phyloP scores from a whole-genome alignment of 345 rosid genomes.

The Citrus trifoliata region DNA sequence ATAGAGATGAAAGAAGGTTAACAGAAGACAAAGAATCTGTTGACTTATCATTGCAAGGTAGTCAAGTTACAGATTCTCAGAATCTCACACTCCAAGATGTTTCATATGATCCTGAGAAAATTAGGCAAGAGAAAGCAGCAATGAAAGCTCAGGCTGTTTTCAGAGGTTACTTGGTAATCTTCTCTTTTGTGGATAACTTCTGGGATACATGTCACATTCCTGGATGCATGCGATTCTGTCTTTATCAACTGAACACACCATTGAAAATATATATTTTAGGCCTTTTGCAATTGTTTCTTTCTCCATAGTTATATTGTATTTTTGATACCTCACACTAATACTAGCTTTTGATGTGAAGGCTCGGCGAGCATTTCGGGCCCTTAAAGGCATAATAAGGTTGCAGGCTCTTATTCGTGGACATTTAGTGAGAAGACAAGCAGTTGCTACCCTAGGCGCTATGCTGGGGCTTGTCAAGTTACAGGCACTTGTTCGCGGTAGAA shows the following conservation, averaged over 20 bases:
- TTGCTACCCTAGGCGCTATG: slow-evolving; percentile 67
- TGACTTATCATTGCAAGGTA: slow-evolving; percentile 32
- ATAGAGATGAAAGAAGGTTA: slow-evolving; percentile 36
- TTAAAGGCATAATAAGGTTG: slow-evolving; percentile 95
- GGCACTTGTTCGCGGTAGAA: slow-evolving; percentile 66
- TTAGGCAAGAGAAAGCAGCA: slow-evolving; percentile 64
- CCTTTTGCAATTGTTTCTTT: neutral
- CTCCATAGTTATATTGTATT: neutral
- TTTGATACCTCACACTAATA: slow-evolving; percentile 23
- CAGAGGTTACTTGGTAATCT: slow-evolving; percentile 87
- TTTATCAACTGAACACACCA: neutral
- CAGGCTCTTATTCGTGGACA: slow-evolving; percentile 98
- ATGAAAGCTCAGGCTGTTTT: slow-evolving; percentile 90
- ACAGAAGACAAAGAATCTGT: slow-evolving; percentile 45
- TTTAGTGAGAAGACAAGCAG: slow-evolving; percentile 90
- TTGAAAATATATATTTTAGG: neutral
- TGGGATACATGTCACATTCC: neutral
- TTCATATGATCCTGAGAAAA: slow-evolving; percentile 48
- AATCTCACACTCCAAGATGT: slow-evolving; percentile 18
- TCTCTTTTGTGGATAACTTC: neutral
- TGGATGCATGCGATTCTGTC: neutral
- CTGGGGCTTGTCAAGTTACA: slow-evolving; percentile 87
- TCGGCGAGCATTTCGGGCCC: slow-evolving; percentile 88
- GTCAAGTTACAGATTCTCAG: slow-evolving; percentile 35
- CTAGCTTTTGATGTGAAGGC: slow-evolving; percentile 55